Conservation (phyloP, 2,329 filamentous ascomycete genomes). For the Alternaria ventricosa region DNA sequence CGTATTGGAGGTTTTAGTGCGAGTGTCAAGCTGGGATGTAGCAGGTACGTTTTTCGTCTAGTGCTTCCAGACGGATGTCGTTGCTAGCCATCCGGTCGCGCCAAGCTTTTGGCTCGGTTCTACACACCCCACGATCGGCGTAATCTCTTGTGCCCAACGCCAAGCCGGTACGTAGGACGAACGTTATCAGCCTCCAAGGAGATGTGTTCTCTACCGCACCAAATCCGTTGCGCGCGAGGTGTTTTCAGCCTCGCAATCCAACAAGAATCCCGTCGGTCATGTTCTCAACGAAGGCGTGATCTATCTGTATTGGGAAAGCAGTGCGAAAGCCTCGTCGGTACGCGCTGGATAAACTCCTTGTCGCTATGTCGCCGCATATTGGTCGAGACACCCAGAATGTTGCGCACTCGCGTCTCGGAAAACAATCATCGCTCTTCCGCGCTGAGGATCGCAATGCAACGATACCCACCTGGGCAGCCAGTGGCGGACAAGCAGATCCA, state of each 20-base stretch:
- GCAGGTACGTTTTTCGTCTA: background rate
- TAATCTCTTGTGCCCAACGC: background rate
- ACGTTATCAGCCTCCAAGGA: background rate
- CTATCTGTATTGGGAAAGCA: background rate
- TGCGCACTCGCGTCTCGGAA: background rate
- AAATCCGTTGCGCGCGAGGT: background rate
- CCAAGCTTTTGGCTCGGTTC: background rate
- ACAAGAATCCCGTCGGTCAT: background rate
- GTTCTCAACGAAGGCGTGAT: background rate
- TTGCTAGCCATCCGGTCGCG: background rate
- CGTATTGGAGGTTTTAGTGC: background rate
- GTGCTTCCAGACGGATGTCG: background rate
- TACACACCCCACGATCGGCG: background rate
- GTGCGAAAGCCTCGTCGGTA: background rate
- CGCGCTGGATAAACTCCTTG: background rate
- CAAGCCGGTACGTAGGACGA: background rate
- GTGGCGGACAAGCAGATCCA: too few species aligned
- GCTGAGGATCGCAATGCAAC: background rate
- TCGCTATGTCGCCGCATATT: background rate
- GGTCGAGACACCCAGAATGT: background rate
- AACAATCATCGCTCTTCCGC: background rate
- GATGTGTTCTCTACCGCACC: background rate
- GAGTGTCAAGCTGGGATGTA: background rate
- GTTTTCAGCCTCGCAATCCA: background rate
- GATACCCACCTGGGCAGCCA: too few species aligned